Base-by-base conservation (phyloP, 2,329 filamentous ascomycete genomes). In the Apiospora koreana region DNA sequence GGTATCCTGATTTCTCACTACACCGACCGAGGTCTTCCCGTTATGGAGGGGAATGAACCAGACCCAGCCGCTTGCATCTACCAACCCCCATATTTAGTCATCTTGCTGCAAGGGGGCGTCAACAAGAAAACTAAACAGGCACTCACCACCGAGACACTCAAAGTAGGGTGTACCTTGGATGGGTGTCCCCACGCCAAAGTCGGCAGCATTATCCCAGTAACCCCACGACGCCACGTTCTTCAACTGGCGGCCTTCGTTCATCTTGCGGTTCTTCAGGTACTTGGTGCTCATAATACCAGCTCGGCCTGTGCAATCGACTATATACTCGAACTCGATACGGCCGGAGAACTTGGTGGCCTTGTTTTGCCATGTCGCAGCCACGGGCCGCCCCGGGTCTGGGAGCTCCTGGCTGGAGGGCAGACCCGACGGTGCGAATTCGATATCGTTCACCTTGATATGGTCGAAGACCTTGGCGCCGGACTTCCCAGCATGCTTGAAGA, bases 1-100 rank as follows among this genome's bases (percentile, higher is more conserved):
- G 41, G 41, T 43, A 43, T 43, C 41, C 14, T 43, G 41, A 12
- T 43, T 43, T 43, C 41, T 43, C 6, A 85, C 83, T 8, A 85
- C 74, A 16, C 84, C 84, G 0, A 86, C 80, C 0, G 84, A 86
- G 2, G 72, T 68, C 2, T 80, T 85, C 16, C 80, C 83, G 71
- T 86, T 77, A 74, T 87, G 85, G 1, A 87, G 75, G 0, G 86
- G 86, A 68, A 88, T 87, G 65, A 78, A 77, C 85, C 85, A 88
- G 18, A 71, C 76, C 86, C 85, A 88, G 16, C 86, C 86, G 70
- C 83, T 86, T 1, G 69, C 80, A 74, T 87, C 85, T 78, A 64
- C 69, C 12, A 3, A 2, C n/a, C 10, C 28, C 10, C 25, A 1
- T 1, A 9, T 12, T 43, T 18, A 18, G 31, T 25, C n/a, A 21